Conservation (phyloP, 73 alveolate genomes). For the Stentor coeruleus region DNA sequence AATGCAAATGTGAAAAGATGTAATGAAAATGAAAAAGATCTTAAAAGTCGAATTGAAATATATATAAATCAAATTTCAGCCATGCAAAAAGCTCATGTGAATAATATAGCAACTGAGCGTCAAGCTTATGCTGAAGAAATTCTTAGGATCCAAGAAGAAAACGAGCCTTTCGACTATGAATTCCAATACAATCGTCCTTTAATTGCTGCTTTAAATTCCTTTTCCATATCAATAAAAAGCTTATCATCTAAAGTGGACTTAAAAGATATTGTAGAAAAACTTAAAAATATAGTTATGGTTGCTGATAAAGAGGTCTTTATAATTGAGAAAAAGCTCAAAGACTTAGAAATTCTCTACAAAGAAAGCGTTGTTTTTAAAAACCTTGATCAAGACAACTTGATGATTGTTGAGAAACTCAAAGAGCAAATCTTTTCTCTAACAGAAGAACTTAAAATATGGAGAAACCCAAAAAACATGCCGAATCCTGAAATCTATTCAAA, state of each 20-base stretch:
- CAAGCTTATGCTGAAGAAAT: not conserved
- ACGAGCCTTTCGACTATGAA: not conserved
- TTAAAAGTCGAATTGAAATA: slow-evolving; percentile 21
- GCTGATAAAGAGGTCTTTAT: not conserved
- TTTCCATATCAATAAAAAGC: not conserved
- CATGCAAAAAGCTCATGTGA: not conserved
- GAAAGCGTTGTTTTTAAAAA: not conserved
- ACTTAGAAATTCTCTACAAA: not conserved
- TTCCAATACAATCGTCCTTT: not conserved
- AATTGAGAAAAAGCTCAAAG: not conserved
- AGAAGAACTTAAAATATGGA: not conserved
- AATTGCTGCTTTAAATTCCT: not conserved
- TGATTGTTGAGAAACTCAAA: not conserved
- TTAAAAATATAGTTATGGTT: not conserved
- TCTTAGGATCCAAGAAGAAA: not conserved
- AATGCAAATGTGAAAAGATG: not conserved
- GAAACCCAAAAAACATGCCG: slow-evolving; percentile 22
- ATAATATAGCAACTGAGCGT: not conserved
- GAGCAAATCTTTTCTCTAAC: not conserved
- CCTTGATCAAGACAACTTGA: not conserved
- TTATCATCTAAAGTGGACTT: not conserved
- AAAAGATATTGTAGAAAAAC: not conserved
- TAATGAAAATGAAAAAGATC: slow-evolving; percentile 30
- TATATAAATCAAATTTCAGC: not conserved
- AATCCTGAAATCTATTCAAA: not conserved